Base-by-base conservation (phyloP, 208 protist species). In the Phytomonas sp. region DNA sequence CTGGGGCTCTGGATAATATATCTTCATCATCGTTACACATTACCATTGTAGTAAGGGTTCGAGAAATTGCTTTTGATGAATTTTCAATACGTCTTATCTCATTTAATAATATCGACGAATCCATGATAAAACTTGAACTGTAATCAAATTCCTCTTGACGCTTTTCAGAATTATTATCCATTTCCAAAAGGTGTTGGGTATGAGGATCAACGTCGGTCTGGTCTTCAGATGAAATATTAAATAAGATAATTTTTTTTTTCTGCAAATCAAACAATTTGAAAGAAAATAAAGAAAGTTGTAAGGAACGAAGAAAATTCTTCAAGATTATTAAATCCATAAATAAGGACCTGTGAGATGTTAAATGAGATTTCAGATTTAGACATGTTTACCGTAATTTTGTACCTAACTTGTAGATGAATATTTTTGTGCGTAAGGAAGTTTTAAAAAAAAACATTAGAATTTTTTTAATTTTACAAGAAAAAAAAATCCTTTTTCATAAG, bases 1-100 rank as follows among this genome's bases (percentile, higher is more conserved):
- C 79, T 34, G 78, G 65, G 19, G 72, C 70, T 56, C 72, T 74
- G 4, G 29, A 52, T 33, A 63, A 80, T 6, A 81, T 66, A 0
- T 78, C 73, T 60, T 84, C 71, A 52, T 84, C 74, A 3, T 77
- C 77, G 14, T 74, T 73, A 42, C 45, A 64, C 14, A 3, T 42
- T 23, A 12, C 19, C 36, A 34, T 42, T 2, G 32, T 14, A 64
- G 60, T 12, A 42, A 64, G 60, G 36, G 36, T 19, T 40, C 31
- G 36, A 64, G 31, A 40, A 34, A 64, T 64, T 42, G 60, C 60
- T 64, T 12, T 64, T 40, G 36, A 23, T 23, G 32, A 23, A 34
- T 64, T 64, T 64, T 42, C 36, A 40, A 34, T 42, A 1, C 60
- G 31, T 64, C 31, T 40, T 64, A 40, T 64, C 12, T 64, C 31